Percentiles rank a stretch among this genome's conserved stretches.
These are phyloP conservation scores for Lecanicillium sp. DNA, from an alignment of 2,329 filamentous ascomycete species.

Conservation along the genomic window DNA sequence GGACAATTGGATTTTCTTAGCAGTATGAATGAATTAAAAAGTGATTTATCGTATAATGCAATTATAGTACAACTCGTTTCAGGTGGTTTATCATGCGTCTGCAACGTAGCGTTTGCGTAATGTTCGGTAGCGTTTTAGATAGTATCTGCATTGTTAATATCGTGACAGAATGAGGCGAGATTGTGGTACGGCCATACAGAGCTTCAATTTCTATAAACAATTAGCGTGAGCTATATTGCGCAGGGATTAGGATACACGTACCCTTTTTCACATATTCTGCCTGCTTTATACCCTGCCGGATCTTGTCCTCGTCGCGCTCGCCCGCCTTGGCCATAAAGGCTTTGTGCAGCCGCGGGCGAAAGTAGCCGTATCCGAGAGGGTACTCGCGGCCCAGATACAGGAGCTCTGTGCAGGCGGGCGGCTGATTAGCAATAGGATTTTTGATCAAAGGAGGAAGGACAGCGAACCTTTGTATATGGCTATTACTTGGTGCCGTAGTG, in stretches of 20 bases:
- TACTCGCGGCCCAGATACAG: constrained; percentile 81
- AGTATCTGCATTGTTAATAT: constrained; percentile 57
- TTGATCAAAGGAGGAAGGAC: neutral
- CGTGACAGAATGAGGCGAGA: neutral
- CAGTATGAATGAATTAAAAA: neutral
- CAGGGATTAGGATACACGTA: constrained; percentile 28
- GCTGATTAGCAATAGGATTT: neutral
- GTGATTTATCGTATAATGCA: neutral
- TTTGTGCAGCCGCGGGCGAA: constrained; percentile 71
- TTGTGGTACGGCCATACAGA: constrained; percentile 56
- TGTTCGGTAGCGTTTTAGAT: constrained; percentile 84
- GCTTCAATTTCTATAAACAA: constrained; percentile 71
- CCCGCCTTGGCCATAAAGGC: constrained; percentile 74
- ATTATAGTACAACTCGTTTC: neutral
- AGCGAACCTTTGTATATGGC: constrained; percentile 75
- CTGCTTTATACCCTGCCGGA: constrained; percentile 65
- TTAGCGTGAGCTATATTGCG: neutral
- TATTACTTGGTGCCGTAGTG: constrained; percentile 71
- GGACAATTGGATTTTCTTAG: neutral
- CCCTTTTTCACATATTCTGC: constrained; percentile 92
- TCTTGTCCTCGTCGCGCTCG: constrained; percentile 66
- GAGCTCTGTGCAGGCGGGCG: constrained; percentile 56
- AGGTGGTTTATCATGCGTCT: constrained; percentile 10
- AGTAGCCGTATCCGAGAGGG: constrained; percentile 75
- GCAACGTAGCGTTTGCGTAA: constrained; percentile 72